phyloP scores from a whole-genome alignment of 2,329 filamentous ascomycete genomes.

The Epicoccum sorghinum region DNA sequence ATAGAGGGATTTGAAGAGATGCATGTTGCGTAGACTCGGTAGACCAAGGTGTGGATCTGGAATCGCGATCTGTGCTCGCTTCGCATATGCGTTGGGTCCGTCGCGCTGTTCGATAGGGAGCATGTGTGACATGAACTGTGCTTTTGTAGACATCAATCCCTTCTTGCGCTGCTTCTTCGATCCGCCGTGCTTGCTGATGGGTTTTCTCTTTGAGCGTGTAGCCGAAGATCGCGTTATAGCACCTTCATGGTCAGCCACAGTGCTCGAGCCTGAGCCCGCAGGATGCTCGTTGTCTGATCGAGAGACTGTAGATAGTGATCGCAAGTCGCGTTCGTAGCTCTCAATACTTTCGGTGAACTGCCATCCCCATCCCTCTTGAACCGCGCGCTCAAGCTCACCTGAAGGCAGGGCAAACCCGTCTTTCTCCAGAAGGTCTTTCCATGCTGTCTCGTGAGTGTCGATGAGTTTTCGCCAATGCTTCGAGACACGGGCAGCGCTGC shows the following conservation, averaged over 20 bases:
- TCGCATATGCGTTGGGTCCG: conserved; percentile 85
- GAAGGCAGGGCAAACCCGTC: conserved; percentile 81
- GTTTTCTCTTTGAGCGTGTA: conserved; percentile 49
- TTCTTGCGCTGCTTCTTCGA: conserved; percentile 63
- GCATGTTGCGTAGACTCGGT: conserved; percentile 77
- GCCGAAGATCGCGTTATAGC: conserved; percentile 39
- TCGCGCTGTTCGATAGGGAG: conserved; percentile 64
- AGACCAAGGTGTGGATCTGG: conserved; percentile 82
- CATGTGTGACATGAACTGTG: conserved; percentile 53
- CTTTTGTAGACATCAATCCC: conserved; percentile 53
- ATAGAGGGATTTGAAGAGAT: conserved; percentile 96
- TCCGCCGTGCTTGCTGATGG: conserved; percentile 46
- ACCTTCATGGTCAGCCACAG: conserved; percentile 35
- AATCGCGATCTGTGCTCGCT: conserved; percentile 80
- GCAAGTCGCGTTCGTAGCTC: conserved; percentile 82
- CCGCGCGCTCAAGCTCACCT: conserved; percentile 84
- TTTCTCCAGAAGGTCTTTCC: conserved; percentile 88
- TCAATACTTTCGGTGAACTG: conserved; percentile 80
- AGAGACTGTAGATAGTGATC: conserved; percentile 54
- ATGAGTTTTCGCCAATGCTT: conserved; percentile 91
- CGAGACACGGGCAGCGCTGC: conserved; percentile 88
- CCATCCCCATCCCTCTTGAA: conserved; percentile 95
- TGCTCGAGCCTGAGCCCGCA: conserved; percentile 23
- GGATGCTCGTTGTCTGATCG: conserved; percentile 49
- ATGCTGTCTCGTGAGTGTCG: conserved; percentile 91